phyloP scores from a whole-genome alignment of 495 filamentous ascomycete species.

The Hyphodiscus hymeniophilus region DNA sequence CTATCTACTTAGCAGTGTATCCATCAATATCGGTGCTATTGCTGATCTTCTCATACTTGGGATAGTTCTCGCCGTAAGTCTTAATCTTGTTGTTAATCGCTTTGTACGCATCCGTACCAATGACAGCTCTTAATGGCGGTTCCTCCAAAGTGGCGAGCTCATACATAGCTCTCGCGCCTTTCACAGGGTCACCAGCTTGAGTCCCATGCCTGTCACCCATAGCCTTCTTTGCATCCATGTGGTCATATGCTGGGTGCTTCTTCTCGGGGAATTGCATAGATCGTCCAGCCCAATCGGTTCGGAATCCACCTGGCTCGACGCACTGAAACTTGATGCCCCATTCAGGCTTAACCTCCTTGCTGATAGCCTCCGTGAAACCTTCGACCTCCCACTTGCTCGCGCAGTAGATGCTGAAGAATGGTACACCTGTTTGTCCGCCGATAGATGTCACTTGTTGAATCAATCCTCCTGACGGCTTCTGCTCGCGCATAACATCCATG shows the following conservation, averaged over 20 bases:
- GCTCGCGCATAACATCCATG: constrained; percentile 39
- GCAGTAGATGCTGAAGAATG: constrained; percentile 43
- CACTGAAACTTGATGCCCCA: constrained; percentile 37
- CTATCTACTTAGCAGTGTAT: constrained; percentile 11
- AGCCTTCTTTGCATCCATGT: constrained; percentile 31
- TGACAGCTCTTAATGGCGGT: constrained; percentile 34
- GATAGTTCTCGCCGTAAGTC: constrained; percentile 29
- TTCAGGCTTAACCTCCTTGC: constrained; percentile 38
- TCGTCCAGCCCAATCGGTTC: constrained; percentile 28
- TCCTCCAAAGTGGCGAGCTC: constrained; percentile 38
- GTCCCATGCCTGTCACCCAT: constrained; percentile 30
- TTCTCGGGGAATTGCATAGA: constrained; percentile 27
- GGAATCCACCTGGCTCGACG: constrained; percentile 30
- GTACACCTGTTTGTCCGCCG: constrained; percentile 38
- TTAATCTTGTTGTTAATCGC: constrained; percentile 34
- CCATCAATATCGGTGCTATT: constrained; percentile 40
- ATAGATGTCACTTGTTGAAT: constrained; percentile 47
- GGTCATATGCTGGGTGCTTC: constrained; percentile 34
- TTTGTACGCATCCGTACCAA: constrained; percentile 36
- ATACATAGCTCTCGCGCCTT: constrained; percentile 38
- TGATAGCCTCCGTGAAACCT: constrained; percentile 46
- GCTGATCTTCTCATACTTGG: constrained; percentile 35
- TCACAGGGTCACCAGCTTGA: constrained; percentile 36
- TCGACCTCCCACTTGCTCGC: constrained; percentile 48
- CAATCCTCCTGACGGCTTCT: constrained; percentile 35